Evolutionary conservation across 495 filamentous ascomycete species (phyloP), one percentile per base, ranked within the genome.

Genomic region (Neurospora cerealis): DNA sequence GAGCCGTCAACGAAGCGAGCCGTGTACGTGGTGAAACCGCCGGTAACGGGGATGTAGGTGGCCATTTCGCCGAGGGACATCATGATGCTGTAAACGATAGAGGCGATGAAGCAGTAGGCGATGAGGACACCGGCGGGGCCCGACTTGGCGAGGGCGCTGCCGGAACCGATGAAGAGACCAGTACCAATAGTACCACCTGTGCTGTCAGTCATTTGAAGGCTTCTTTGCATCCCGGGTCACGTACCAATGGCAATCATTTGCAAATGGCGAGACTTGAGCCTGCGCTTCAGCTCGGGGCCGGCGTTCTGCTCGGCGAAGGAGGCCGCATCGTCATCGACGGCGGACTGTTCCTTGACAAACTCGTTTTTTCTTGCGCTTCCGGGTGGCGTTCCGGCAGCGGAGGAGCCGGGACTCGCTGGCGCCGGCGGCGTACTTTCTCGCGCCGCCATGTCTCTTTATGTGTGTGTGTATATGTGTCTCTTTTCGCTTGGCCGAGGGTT

Each of bases 181-280:
- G 91, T 94, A 17, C 91, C 92, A 76, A 94, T 91, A 24, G 91
- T 91, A 70, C 91, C 91, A 76, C 92, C 91, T 28, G 19, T n/a
- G n/a, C 44, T 66, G 6, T 37, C 32, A 38, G 48, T 72, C 36
- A 42, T 40, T 17, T 21, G 42, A n/a, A n/a, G n/a, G n/a, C n/a
- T n/a, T n/a, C n/a, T n/a, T 9, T 60, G 11, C 10, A n/a, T 54
- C 41, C 11, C 1, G 13, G 11, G 28, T 11, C 19, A 69, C 71
- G 0, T 70, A 72, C 71, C 72, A 69, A 73, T 73, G 36, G 72
- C 72, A 40, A 73, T 73, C 72, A 73, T 73, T 32, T 73, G 72
- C 48, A 73, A 46, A 70, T 73, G 72, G 21, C 72, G 37, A 36
- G 54, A 69, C 60, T 73, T 69, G 42, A 73, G 54, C 37, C 36